A percentile compares a stretch with the other conserved stretches of the same genome.
Evolutionary conservation across 306 rosid species (phyloP).

Genomic region (Malus sylvestris): DNA sequence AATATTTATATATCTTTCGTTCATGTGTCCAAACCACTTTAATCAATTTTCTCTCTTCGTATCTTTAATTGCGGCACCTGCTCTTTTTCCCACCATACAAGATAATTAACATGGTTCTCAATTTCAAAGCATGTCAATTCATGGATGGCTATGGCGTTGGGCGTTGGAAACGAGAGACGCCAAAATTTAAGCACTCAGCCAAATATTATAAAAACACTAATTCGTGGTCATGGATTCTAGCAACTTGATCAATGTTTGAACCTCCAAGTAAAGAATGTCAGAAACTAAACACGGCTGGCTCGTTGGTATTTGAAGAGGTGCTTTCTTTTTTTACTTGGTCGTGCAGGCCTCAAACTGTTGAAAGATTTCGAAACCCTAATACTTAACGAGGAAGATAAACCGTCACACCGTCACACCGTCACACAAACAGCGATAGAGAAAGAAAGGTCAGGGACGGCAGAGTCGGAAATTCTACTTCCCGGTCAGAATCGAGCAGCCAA

Average conservation of each 20-base stretch:
- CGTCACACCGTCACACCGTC: neutral
- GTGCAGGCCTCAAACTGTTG: neutral
- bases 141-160: neutral
- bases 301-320: too few relatives aligned
- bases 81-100: too few relatives aligned
- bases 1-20: too few relatives aligned
- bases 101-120: neutral
- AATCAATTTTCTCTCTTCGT: too few relatives aligned
- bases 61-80: too few relatives aligned
- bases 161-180: neutral
- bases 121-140: neutral
- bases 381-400: neutral
- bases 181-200: neutral
- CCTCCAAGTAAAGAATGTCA: neutral
- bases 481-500: neutral
- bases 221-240: neutral
- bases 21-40: accelerated
- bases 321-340: neutral
- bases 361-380: neutral
- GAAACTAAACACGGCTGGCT: neutral
- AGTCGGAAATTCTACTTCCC: neutral
- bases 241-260: neutral
- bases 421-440: neutral
- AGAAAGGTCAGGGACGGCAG: neutral
- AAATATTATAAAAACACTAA: neutral